Conservation (phyloP, 2,329 filamentous ascomycete genomes). For the Helminthosporium solani region DNA sequence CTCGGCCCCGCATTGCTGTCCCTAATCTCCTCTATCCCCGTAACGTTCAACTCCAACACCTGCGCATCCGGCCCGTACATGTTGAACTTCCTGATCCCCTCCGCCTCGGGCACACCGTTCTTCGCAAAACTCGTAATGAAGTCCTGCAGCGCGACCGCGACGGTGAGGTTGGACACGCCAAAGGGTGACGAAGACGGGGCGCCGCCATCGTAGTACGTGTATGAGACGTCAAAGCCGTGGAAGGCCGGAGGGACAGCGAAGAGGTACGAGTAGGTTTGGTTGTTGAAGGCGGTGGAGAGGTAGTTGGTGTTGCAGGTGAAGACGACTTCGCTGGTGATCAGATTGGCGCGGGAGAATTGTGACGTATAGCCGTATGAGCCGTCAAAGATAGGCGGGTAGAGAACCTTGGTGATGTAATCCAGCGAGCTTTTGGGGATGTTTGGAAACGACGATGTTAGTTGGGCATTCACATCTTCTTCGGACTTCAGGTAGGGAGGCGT, state of each 20-base stretch:
- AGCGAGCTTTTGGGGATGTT: conserved; percentile 35
- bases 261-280: conserved; percentile 53
- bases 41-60: conserved; percentile 48
- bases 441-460: conserved; percentile 30
- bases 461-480: conserved; percentile 27
- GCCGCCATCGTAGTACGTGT: conserved; percentile 54
- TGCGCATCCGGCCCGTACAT: conserved; percentile 49
- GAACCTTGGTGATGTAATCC: conserved; percentile 44
- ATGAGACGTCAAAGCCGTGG: conserved; percentile 55
- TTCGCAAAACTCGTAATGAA: conserved; percentile 49
- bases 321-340: conserved; percentile 46
- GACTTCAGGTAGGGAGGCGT: conserved; percentile 42
- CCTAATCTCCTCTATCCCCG: conserved; percentile 43
- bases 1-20: conserved; percentile 52
- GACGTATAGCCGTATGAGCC: conserved; percentile 50
- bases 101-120: conserved; percentile 40
- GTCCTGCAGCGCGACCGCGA: conserved; percentile 49
- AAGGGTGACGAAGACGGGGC: conserved; percentile 10
- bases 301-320: conserved; percentile 57
- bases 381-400: conserved; percentile 55
- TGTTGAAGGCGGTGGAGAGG: conserved; percentile 49
- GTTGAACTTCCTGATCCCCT: conserved; percentile 47
- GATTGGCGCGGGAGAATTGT: conserved; percentile 45
- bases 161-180: conserved; percentile 30
- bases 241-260: conserved; percentile 56